Evolutionary conservation across 2,329 filamentous ascomycete species (phyloP).

Genomic region (Canariomyces notabilis): DNA sequence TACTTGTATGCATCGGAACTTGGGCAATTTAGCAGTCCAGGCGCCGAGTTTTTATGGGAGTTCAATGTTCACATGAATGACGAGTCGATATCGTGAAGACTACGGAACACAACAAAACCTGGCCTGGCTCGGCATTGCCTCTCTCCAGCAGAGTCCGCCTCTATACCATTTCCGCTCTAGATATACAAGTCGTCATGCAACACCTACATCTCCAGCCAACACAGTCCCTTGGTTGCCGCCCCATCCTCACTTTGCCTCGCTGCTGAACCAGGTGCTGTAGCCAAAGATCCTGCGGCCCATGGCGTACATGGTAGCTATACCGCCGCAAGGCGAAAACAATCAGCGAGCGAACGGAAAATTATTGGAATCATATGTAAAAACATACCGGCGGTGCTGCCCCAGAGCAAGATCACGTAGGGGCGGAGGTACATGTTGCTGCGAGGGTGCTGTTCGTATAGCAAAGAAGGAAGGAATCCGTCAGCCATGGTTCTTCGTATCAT

Average conservation of each 20-base stretch:
- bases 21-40: constrained; percentile 13
- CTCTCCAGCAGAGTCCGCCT: too few species aligned
- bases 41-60: constrained; percentile 14
- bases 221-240: neutral
- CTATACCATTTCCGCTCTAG: neutral
- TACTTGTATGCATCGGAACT: constrained; percentile 12
- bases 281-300: constrained; percentile 68
- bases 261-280: constrained; percentile 73
- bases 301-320: constrained; percentile 61
- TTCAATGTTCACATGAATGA: constrained; percentile 19
- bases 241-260: constrained; percentile 32
- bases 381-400: constrained; percentile 59
- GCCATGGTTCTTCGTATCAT: constrained; percentile 2
- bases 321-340: too few species aligned
- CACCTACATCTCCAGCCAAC: neutral
- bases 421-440: constrained; percentile 61
- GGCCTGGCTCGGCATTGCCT: too few species aligned
- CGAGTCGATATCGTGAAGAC: too few species aligned
- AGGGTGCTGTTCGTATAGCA: constrained; percentile 47
- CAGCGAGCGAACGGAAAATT: neutral
- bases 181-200: neutral
- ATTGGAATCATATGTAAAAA: constrained; percentile 18
- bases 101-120: too few species aligned
- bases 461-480: constrained; percentile 23
- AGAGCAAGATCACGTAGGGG: constrained; percentile 63